Evolutionary conservation across 1,284 basidiomycete species (phyloP).

Genomic region (Melampsora abietis-canadensis): DNA sequence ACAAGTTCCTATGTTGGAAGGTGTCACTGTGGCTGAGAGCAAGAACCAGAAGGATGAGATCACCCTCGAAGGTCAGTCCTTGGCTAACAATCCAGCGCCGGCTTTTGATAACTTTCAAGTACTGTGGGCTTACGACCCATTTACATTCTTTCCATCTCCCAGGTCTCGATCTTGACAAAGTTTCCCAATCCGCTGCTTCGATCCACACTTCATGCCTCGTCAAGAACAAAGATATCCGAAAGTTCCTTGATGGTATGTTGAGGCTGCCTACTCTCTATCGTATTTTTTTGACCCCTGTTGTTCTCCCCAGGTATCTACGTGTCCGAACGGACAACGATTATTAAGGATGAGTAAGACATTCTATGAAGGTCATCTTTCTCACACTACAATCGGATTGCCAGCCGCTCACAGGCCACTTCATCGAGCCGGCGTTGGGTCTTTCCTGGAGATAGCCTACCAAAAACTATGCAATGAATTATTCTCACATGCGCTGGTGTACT

Average conservation of each 20-base stretch:
- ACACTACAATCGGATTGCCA: slow-evolving; percentile 21
- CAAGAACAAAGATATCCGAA: slow-evolving; percentile 81
- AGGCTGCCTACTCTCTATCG: not conserved
- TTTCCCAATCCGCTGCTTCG: slow-evolving; percentile 92
- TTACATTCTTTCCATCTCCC: too few relatives aligned
- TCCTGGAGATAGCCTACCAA: slow-evolving; percentile 21
- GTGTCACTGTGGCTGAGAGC: slow-evolving; percentile 82
- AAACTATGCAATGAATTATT: slow-evolving; percentile 24
- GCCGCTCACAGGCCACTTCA: slow-evolving; percentile 35
- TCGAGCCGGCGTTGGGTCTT: slow-evolving; percentile 26
- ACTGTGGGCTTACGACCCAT: not conserved
- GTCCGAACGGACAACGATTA: slow-evolving; percentile 34
- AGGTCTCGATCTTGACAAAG: slow-evolving; percentile 82
- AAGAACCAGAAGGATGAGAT: slow-evolving; percentile 96
- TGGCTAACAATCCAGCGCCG: too few relatives aligned
- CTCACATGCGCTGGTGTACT: too few relatives aligned
- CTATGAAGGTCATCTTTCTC: not conserved
- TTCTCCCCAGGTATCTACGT: slow-evolving; percentile 35
- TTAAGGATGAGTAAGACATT: slow-evolving; percentile 29
- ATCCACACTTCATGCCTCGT: slow-evolving; percentile 92
- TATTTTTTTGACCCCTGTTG: not conserved
- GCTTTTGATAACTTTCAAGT: not conserved
- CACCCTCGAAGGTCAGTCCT: slow-evolving; percentile 68
- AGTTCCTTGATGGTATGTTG: slow-evolving; percentile 52
- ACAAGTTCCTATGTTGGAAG: slow-evolving; percentile 85